Base-by-base conservation (phyloP, 2,329 filamentous ascomycete species). In the Trichoderma pleuroti region DNA sequence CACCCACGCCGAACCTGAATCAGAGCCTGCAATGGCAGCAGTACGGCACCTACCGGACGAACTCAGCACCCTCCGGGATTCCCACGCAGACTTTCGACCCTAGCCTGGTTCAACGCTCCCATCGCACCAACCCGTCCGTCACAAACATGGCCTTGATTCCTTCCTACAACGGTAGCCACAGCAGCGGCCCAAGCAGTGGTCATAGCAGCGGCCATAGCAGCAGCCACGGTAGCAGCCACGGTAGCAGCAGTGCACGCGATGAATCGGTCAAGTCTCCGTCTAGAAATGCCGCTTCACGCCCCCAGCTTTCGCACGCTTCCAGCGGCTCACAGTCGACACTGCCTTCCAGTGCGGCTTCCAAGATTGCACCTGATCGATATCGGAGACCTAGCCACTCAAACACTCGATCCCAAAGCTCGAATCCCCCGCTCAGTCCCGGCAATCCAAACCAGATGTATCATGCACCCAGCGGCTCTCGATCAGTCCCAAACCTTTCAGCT, bases 321-420 rank as follows among this genome's bases (percentile, higher is more conserved):
- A 77, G 81, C 4, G 75, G 82, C 14, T 81, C 79, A 26, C 84
- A 84, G 74, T 86, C 88, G 62, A 86, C 81, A 73, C 90, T 79
- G 81, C 72, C 77, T 39, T 72, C 76, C 1, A 74, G 65, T 36
- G 72, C 63, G 34, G 70, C 74, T 42, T 85, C 75, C 77, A 91
- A 82, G 80, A 86, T 90, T 54, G 84, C 86, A 5, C 84, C 88
- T 1, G 94, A 97, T 79, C 89, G 95, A 71, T 98, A 98, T 79
- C 88, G 94, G 76, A 91, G 94, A 64, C 80, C 86, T 72, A 84
- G 86, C 71, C 87, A 79, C 65, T 30, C 70, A 71, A 60, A 73
- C 49, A 57, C 72, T 12, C 80, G 81, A 46, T 81, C 80, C 18
- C 80, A 81, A 57, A 82, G 80, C 72, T 79, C 77, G 24, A 78